These are phyloP conservation scores for Thamnidium elegans DNA, from an alignment of 192 early-diverging fungal species.

Conservation along the genomic window DNA sequence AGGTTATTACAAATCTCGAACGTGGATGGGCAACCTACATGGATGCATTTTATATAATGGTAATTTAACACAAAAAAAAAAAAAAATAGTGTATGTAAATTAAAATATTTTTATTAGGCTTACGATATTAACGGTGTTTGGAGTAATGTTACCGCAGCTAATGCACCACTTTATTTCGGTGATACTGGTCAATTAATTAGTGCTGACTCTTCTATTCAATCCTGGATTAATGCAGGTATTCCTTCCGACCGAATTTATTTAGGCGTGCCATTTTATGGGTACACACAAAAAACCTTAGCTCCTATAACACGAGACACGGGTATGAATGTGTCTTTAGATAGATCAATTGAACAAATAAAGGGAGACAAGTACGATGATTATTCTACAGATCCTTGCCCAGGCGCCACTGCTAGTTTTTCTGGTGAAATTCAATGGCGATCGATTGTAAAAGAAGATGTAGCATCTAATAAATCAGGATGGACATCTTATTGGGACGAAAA, in stretches of 20 bases:
- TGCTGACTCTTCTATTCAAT: slow-evolving; percentile 14
- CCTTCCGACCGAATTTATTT: slow-evolving; percentile 29
- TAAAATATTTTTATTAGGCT: slow-evolving; percentile 14
- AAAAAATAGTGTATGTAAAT: not conserved
- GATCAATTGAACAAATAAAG: slow-evolving; percentile 19
- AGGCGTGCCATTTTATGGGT: slow-evolving; percentile 47
- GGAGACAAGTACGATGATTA: slow-evolving; percentile 32
- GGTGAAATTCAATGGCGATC: slow-evolving; percentile 36
- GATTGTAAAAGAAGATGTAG: slow-evolving; percentile 9
- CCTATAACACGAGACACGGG: not conserved
- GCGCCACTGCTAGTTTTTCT: slow-evolving; percentile 17
- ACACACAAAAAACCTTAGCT: slow-evolving; percentile 4
- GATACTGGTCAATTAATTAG: slow-evolving; percentile 3
- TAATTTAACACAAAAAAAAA: not conserved
- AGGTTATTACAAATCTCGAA: slow-evolving; percentile 18
- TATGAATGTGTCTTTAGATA: not conserved
- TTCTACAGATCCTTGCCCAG: slow-evolving; percentile 27
- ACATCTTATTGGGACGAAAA: slow-evolving; percentile 64
- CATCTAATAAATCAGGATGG: slow-evolving; percentile 37
- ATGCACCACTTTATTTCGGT: slow-evolving; percentile 23
- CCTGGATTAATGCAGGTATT: slow-evolving; percentile 36
- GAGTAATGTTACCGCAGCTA: slow-evolving; percentile 22
- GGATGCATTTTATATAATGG: slow-evolving; percentile 30
- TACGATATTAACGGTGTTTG: slow-evolving; percentile 31
- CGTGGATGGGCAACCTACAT: slow-evolving; percentile 16